phyloP scores from a whole-genome alignment of 495 filamentous ascomycete species.

The Aspergillus kassunensis region DNA sequence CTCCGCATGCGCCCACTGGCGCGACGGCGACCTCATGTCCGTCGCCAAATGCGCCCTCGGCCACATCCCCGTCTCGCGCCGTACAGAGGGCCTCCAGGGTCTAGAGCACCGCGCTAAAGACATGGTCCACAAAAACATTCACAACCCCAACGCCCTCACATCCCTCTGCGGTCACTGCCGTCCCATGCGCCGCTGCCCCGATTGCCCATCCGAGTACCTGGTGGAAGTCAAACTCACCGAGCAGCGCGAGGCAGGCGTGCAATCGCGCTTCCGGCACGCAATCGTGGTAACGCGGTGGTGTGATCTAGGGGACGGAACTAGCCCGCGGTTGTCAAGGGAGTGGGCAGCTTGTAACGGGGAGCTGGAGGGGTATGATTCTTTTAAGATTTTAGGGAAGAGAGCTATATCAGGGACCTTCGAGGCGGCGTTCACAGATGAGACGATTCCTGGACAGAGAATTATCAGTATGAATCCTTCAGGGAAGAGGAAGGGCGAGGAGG shows the following conservation, averaged over 20 bases:
- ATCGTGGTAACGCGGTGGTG: constrained; percentile 58
- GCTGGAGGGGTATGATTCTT: constrained; percentile 46
- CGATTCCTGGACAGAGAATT: constrained; percentile 52
- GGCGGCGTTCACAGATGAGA: constrained; percentile 46
- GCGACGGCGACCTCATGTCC: constrained; percentile 54
- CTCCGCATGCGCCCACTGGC: constrained; percentile 56
- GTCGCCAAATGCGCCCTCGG: constrained; percentile 55
- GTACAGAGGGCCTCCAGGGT: constrained; percentile 34
- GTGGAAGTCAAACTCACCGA: constrained; percentile 54
- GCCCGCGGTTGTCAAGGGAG: constrained; percentile 34
- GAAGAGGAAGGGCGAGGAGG: constrained; percentile 43
- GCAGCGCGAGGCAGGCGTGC: constrained; percentile 27
- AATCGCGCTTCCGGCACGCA: constrained; percentile 48
- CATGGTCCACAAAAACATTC: constrained; percentile 24
- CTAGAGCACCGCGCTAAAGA: constrained; percentile 40
- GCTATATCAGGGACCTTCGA: constrained; percentile 57
- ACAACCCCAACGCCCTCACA: constrained; percentile 45
- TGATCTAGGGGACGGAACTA: constrained; percentile 52
- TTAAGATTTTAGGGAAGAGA: constrained; percentile 45
- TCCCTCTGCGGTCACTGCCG: constrained; percentile 50
- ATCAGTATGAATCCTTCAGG: constrained; percentile 51
- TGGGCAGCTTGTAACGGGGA: constrained; percentile 50
- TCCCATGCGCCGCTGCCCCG: constrained; percentile 54
- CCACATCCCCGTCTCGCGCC: constrained; percentile 48
- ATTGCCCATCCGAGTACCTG: constrained; percentile 59